Conservation (phyloP, 2,329 filamentous ascomycete species). For the Talaromyces piceae region DNA sequence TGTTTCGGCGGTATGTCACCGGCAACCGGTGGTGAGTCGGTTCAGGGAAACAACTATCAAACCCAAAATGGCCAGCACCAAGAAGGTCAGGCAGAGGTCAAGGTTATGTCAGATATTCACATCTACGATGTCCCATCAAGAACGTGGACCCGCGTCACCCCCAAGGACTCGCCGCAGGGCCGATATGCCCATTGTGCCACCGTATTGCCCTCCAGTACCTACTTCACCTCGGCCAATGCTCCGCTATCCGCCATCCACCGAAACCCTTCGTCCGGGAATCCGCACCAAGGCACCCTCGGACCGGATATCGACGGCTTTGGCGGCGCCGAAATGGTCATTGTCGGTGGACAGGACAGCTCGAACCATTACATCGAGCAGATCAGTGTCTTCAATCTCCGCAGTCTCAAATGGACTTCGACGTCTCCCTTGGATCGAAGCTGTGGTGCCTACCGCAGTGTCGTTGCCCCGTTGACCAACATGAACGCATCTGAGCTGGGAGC, state of each 20-base stretch:
- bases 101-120: conserved; percentile 97
- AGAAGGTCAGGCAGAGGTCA: conserved; percentile 74
- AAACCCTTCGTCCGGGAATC: conserved; percentile 73
- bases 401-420: conserved; percentile 90
- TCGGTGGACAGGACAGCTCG: conserved; percentile 91
- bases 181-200: conserved; percentile 95
- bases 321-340: conserved; percentile 93
- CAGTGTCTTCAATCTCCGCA: conserved; percentile 93
- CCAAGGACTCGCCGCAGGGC: conserved; percentile 78
- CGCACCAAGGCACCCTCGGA: conserved; percentile 81
- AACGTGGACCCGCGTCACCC: conserved; percentile 77
- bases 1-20: conserved; percentile 99
- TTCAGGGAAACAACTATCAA: conserved; percentile 33
- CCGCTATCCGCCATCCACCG: conserved; percentile 82
- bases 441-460: conserved; percentile 91
- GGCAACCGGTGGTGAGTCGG: conserved; percentile 43
- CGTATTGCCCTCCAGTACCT: conserved; percentile 78
- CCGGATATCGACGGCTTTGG: conserved; percentile 84
- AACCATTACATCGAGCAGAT: conserved; percentile 99
- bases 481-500: conserved; percentile 39
- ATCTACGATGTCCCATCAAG: conserved; percentile 80
- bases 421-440: conserved; percentile 83
- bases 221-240: conserved; percentile 76
- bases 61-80: conserved; percentile 30
- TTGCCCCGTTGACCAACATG: conserved; percentile 62